Evolutionary conservation across 805 yeast genomes (phyloP), one percentile per base, ranked within the genome.

Genomic region (Candida railenensis): DNA sequence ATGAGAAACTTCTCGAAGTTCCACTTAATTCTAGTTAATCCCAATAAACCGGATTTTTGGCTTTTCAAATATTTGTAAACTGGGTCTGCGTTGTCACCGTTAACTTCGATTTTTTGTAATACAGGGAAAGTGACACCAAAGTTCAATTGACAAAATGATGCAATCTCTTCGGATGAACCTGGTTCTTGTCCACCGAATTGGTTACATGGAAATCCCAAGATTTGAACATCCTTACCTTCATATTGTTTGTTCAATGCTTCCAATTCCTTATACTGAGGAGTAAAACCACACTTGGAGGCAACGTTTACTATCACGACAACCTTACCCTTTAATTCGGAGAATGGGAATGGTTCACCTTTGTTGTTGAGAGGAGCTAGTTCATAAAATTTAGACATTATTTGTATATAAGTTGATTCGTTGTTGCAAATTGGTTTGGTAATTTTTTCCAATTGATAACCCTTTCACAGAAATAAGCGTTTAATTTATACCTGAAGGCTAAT

Each of bases 121-220:
- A 73, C 61, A 9, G 73, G 75, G 50, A 69, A 73, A 8, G 67
- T 57, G 4, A 71, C 73, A 1, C 61, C 61, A 43, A 53, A 71
- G 25, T 52, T 48, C 18, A 43, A 20, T 15, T 58, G 58, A 16
- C 59, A 58, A 15, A 48, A 51, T 18, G 40, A 36, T 16, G 56
- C 58, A 15, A 69, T 58, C 22, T 58, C 47, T 3, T 38, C 78
- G 43, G 78, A 81, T 2, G 78, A 59, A 3, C 83, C 83, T 54
- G 94, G 85, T 67, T 91, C 88, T 73, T 94, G 86, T 56, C 79
- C 71, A 20, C 86, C 91, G 62, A 90, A 90, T 63, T 89, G 96
- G 69, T 89, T 87, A 67, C 96, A 88, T 28, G 97, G 97, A 77
- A 90, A 89, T 0, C 90, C 97, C 32, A 90, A 53, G 22, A 90